These are phyloP conservation scores for Xylaria intraflava DNA, from an alignment of 495 filamentous ascomycete species.

Conservation along the genomic window DNA sequence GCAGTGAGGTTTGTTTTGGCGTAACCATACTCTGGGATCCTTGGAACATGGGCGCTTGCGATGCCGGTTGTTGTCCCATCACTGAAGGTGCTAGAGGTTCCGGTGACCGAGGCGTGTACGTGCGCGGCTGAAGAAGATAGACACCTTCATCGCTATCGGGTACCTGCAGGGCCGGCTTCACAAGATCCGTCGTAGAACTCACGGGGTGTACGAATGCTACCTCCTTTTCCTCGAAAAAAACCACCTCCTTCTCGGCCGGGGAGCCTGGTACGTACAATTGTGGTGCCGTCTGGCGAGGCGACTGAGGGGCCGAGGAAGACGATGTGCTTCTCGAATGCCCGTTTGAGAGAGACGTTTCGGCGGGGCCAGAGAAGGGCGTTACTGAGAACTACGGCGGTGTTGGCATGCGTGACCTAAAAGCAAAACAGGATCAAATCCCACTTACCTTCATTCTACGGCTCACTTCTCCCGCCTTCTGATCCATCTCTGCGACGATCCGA, in stretches of 20 bases:
- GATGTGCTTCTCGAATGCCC: neutral
- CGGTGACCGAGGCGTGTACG: conserved; percentile 47
- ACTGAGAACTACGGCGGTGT: conserved; percentile 7
- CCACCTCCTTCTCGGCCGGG: conserved; percentile 14
- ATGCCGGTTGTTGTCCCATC: conserved; percentile 17
- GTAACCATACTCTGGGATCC: conserved; percentile 18
- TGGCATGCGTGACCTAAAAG: neutral
- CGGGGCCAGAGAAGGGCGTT: conserved; percentile 9
- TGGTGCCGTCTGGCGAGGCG: neutral
- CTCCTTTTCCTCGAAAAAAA: conserved; percentile 14
- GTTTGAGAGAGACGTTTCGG: neutral
- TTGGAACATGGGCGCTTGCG: neutral
- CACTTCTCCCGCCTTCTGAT: conserved; percentile 64
- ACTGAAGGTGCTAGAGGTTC: conserved; percentile 42
- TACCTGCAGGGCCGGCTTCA: conserved; percentile 11
- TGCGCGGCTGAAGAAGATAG: conserved; percentile 46
- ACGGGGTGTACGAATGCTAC: conserved; percentile 10
- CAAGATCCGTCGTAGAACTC: conserved; percentile 9
- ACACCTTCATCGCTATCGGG: conserved; percentile 29
- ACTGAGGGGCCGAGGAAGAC: neutral
- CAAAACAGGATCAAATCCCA: neutral
- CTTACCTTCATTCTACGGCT: conserved; percentile 57
- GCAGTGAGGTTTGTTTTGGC: conserved; percentile 37
- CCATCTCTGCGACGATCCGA: conserved; percentile 68
- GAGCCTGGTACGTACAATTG: neutral